Evolutionary conservation across 2,329 filamentous ascomycete species (phyloP).

Genomic region (Ceratocystis huliohia): DNA sequence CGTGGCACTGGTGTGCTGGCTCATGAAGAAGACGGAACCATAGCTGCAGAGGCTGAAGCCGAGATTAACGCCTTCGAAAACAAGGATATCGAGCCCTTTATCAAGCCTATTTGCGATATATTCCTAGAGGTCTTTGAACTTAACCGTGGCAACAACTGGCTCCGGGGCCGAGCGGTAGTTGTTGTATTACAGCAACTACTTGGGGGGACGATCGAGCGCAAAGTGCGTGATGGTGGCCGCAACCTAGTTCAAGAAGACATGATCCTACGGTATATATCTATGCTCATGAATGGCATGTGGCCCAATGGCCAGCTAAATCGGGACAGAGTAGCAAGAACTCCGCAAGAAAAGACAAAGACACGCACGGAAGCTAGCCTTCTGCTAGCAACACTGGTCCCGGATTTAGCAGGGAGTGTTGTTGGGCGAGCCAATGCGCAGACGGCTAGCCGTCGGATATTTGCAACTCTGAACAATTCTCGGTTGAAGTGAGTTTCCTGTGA

Average conservation of each 20-base stretch:
- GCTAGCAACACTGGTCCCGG: conserved; percentile 78
- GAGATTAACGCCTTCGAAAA: conserved; percentile 89
- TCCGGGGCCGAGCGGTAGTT: conserved; percentile 86
- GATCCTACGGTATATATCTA: conserved; percentile 59
- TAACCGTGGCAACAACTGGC: conserved; percentile 92
- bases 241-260: conserved; percentile 64
- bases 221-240: conserved; percentile 74
- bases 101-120: conserved; percentile 95
- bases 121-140: conserved; percentile 94
- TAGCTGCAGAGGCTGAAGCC: conserved; percentile 67
- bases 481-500: conserved; percentile 56
- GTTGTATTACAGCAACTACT: conserved; percentile 92
- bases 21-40: conserved; percentile 39
- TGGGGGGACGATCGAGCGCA: conserved; percentile 89
- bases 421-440: conserved; percentile 82
- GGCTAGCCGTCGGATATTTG: conserved; percentile 77
- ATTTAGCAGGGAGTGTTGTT: conserved; percentile 84
- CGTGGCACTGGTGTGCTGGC: conserved; percentile 42
- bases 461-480: conserved; percentile 78
- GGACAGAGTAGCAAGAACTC: conserved; percentile 44
- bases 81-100: conserved; percentile 81
- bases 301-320: conserved; percentile 49
- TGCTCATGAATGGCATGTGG: conserved; percentile 71
- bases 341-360: conserved; percentile 63
- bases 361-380: conserved; percentile 79